Evolutionary conservation across 371 early-diverging fungal genomes (phyloP).

Genomic region (Pancytospora philotis): DNA sequence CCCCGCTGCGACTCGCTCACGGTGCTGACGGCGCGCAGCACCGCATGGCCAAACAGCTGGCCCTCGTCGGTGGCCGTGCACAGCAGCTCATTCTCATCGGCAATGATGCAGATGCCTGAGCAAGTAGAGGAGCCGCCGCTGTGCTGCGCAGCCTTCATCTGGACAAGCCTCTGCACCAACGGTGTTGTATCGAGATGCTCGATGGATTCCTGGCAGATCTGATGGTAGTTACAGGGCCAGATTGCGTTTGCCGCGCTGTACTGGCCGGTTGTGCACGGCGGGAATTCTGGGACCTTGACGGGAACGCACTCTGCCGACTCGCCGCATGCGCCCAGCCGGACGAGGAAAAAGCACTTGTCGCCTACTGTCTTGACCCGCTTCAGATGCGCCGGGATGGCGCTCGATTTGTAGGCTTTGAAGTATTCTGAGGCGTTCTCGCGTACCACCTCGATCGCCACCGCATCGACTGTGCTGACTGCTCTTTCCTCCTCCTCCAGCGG

Average conservation of each 20-base stretch:
- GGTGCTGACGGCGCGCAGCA: constrained; percentile 24
- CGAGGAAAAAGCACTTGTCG: neutral
- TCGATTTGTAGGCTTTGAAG: neutral
- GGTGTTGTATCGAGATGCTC: neutral
- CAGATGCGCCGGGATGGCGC: neutral
- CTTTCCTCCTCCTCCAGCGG: constrained; percentile 12
- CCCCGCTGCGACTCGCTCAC: constrained; percentile 15
- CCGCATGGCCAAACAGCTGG: constrained; percentile 37
- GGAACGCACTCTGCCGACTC: neutral
- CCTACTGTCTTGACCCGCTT: neutral
- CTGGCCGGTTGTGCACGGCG: constrained; percentile 3
- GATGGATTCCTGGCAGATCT: constrained; percentile 1
- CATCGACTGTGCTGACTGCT: neutral
- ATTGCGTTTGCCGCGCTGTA: neutral
- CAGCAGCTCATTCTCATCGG: neutral
- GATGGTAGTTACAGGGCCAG: constrained; percentile 10
- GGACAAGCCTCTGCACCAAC: neutral
- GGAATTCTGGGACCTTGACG: constrained; percentile 12
- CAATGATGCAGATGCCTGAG: constrained; percentile 27
- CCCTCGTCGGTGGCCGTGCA: constrained; percentile 9
- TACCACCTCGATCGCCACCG: neutral
- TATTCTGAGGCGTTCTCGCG: neutral
- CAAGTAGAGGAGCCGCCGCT: constrained; percentile 1
- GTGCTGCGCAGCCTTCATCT: neutral
- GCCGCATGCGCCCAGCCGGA: neutral